Percentiles rank a stretch among this genome's conserved stretches.
Conservation (phyloP, 768 basidiomycete species). For the Tephrocybe sp. region DNA sequence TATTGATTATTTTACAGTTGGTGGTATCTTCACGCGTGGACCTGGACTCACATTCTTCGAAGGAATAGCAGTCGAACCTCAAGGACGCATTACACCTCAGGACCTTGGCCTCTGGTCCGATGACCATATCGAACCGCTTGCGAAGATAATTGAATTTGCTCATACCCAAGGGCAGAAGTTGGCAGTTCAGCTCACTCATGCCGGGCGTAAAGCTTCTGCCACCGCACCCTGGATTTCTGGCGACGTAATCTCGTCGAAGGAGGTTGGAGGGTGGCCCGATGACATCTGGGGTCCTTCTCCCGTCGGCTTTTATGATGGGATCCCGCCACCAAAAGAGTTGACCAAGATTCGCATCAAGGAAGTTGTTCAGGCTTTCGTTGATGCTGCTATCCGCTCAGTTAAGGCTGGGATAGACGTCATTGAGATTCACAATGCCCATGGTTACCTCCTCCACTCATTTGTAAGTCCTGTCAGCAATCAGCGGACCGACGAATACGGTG, state of each 20-base stretch:
- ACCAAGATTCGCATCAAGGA: conserved; percentile 54
- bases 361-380: conserved; percentile 55
- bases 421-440: conserved; percentile 67
- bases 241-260: conserved; percentile 32
- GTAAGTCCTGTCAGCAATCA: conserved; percentile 59
- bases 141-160: conserved; percentile 63
- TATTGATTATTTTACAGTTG: conserved; percentile 33
- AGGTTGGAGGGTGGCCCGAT: conserved; percentile 48
- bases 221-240: conserved; percentile 58
- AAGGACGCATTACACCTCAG: conserved; percentile 64
- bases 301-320: conserved; percentile 40
- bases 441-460: conserved; percentile 58
- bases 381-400: conserved; percentile 50
- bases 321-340: conserved; percentile 55
- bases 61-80: conserved; percentile 57
- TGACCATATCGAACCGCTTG: conserved; percentile 45
- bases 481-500: conserved; percentile 68
- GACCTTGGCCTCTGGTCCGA: conserved; percentile 67
- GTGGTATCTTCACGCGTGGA: conserved; percentile 50
- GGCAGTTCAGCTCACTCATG: conserved; percentile 76
- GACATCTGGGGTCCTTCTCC: conserved; percentile 58
- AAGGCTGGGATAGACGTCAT: conserved; percentile 59
- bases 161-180: conserved; percentile 69
- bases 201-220: conserved; percentile 71
- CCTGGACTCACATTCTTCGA: conserved; percentile 64